Base-by-base conservation (phyloP, 2,329 filamentous ascomycete species). In the Hypoxylon rubiginosum region DNA sequence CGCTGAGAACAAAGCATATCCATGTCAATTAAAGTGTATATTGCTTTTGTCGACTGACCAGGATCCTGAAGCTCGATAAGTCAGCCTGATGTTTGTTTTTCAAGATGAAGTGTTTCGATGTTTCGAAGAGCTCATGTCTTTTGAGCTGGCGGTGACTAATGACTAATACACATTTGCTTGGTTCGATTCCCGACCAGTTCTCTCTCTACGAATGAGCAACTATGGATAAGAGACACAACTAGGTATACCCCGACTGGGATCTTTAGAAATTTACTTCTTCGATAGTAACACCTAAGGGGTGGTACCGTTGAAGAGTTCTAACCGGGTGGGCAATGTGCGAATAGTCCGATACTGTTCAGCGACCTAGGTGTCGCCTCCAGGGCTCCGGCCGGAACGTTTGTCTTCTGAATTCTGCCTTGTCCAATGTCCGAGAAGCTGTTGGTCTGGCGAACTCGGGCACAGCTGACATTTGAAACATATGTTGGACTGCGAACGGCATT, bases 321-420 rank as follows among this genome's bases (percentile, higher is more conserved):
- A 66, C 58, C 28, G 53, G 46, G 10, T 21, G 15, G 21, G 21
- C 21, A 24, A 24, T 17, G 54, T 49, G 36, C 21, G 9, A 30
- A 30, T 21, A 50, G 46, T 30, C 13, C 17, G 21, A 26, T 41
- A 17, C 4, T 34, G 15, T 48, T 52, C 39, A 24, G 41, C 43
- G 24, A 19, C n/a, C n/a, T n/a, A 51, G 32, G 58, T 53, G n/a
- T 15, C n/a, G 15, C 28, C 41, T 58, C n/a, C n/a, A n/a, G n/a
- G n/a, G n/a, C n/a, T n/a, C n/a, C n/a, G n/a, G n/a, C n/a, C n/a
- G n/a, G 36, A 46, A 39, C 4, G 3, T 15, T 13, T 13, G 6
- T n/a, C 34, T 39, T 6, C 15, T 15, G 34, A n/a, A 39, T 34
- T 67, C 61, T 67, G 61, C 65, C 61, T 67, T 61, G 30, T 39